Evolutionary conservation across 352 stramenopile genomes (phyloP), one percentile per base, ranked within the genome.

Genomic region (Plasmopara halstedii): DNA sequence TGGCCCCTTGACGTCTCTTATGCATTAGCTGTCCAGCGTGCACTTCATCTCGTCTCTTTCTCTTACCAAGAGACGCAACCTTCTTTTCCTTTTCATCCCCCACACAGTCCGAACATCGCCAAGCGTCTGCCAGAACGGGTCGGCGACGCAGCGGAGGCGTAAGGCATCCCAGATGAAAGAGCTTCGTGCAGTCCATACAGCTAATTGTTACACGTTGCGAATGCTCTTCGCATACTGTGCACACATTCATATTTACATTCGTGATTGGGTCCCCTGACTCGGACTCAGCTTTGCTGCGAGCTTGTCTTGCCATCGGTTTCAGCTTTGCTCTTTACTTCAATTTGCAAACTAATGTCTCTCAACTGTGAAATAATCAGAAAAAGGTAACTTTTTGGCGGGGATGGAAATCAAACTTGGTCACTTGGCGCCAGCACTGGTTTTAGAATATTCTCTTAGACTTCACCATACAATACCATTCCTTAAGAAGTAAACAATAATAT

Each of bases 151-250:
- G 52, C 29, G 67, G 62, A 38, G 78, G 78, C 19, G 43, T 42
- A n/a, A 73, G 58, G 50, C 78, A 90, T 10, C 55, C 27, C 51
- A 90, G 46, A 27, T 89, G 78, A 53, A 71, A 85, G 10, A 50
- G 27, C 20, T 55, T 50, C 2, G 46, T 21, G 44, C 78, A 89
- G 13, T 13, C 19, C 1, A 53, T 48, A 44, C 78, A 89, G 14
- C 25, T 42, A 15, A 89, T 49, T 11, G 62, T 58, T 45, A 83
- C 69, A 31, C 69, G 68, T 26, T 66, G 42, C 49, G 62, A 67
- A 25, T 50, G 42, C n/a, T 58, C 35, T 6, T 29, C 20, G 43
- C 78, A 89, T 9, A 71, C 67, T 0, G 34, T 47, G 15, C 78
- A 89, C 1, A 20, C 50, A n/a, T n/a, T n/a, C n/a, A n/a, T n/a